Base-by-base conservation (phyloP, 1,284 basidiomycete genomes). In the Boletus holoroseus region DNA sequence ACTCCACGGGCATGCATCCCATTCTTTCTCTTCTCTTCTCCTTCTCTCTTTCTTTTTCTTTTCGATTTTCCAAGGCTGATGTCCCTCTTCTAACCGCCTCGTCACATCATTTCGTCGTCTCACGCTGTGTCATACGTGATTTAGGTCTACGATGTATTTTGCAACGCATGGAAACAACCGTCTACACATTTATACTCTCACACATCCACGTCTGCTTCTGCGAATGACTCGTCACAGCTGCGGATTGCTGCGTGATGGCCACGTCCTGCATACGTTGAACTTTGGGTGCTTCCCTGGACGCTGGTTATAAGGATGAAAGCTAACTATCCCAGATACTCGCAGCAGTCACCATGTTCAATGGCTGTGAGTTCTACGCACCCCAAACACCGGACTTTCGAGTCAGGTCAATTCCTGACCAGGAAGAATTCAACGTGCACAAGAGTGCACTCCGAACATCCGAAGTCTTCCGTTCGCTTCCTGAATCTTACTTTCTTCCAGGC, bases 381-480 rank as follows among this genome's bases (percentile, higher is more conserved):
- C 64, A 71, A 39, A 64, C 74, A 22, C 69, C 78, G 8, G 75
- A 83, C 58, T 78, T 84, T 58, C 57, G 67, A 30, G 72, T 85
- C 20, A 73, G 70, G 35, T 82, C 81, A 28, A 65, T 73, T 34
- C 69, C 69, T 31, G 81, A 81, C 64, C 68, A 70, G 27, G 67
- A 70, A 27, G 65, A 63, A 42, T 83, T 80, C 63, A 57, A 62
- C 1, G 81, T 79, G 47, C 71, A 68, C 53, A 74, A 75, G 27
- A 58, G 68, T 35, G 74, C 74, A 22, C 69, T 85, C 47, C 60
- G 64, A 47, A 70, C 66, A 47, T 83, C 81, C 57, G 73, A 78
- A 58, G 74, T 83, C 52, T 85, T 85, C 58, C 68, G 83, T 83
- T 69, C 57, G 78, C 66, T 20, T 48, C 49, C 16, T 36, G 35